Percentiles rank a stretch among this genome's conserved stretches.
Evolutionary conservation across 129 eudicot genomes (phyloP).

Genomic region (Pittosporum tobira): DNA sequence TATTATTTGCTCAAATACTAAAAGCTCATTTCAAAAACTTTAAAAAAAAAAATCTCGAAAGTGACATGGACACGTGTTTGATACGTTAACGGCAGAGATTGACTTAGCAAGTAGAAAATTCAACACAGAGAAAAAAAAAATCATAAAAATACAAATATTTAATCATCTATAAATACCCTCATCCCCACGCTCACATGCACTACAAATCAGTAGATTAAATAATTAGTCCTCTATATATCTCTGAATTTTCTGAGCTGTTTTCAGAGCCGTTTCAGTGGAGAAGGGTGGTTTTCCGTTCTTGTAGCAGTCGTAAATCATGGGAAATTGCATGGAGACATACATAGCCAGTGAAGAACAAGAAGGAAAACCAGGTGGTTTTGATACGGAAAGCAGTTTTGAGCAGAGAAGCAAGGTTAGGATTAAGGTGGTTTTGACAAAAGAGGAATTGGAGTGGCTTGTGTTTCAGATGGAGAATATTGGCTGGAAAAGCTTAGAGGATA

Average conservation of each 20-base stretch:
- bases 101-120: no score
- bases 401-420: slow-evolving; percentile 28
- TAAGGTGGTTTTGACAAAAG: slow-evolving; percentile 63
- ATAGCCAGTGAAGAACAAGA: slow-evolving; percentile 13
- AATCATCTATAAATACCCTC: slow-evolving; percentile 28
- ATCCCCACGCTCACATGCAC: slow-evolving; percentile 41
- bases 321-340: slow-evolving; percentile 60
- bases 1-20: no score
- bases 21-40: no score
- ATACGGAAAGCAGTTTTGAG: not conserved
- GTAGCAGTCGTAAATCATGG: slow-evolving; percentile 31
- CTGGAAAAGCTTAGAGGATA: slow-evolving; percentile 48
- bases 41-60: no score
- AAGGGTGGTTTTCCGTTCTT: not conserved
- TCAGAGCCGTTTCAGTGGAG: slow-evolving; percentile 5
- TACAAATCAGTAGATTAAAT: not conserved
- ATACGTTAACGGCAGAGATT: no score
- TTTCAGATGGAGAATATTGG: slow-evolving; percentile 33
- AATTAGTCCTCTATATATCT: slow-evolving; percentile 5
- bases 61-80: no score
- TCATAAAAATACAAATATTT: not conserved
- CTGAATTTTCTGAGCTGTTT: not conserved
- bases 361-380: slow-evolving; percentile 14
- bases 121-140: no score
- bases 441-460: slow-evolving; percentile 64